phyloP scores from a whole-genome alignment of 192 early-diverging fungal genomes.

The Coemansia sp. region DNA sequence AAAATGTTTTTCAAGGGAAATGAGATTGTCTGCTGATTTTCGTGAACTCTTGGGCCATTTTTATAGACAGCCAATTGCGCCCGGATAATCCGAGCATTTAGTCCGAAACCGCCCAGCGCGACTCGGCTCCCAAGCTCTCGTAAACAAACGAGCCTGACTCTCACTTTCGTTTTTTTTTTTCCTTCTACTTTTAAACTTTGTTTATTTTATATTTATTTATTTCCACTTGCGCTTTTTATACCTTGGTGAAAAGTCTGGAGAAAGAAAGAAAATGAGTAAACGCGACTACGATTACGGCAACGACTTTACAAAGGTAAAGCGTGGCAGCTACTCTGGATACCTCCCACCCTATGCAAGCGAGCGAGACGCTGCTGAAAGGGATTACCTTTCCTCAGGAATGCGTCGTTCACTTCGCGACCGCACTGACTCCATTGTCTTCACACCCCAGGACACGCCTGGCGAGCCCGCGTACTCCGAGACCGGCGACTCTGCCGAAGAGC shows the following conservation, averaged over 20 bases:
- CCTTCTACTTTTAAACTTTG: background rate
- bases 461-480: constrained; percentile 36
- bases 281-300: constrained; percentile 40
- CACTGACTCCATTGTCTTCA: constrained; percentile 37
- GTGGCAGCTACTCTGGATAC: constrained; percentile 14
- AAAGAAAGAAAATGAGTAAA: constrained; percentile 19
- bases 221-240: background rate
- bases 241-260: background rate
- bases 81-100: too few relatives aligned
- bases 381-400: constrained; percentile 12
- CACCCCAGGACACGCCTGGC: constrained; percentile 35
- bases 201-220: constrained; percentile 3
- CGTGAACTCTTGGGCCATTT: too few relatives aligned
- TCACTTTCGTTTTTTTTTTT: background rate
- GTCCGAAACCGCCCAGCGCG: too few relatives aligned
- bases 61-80: too few relatives aligned
- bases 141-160: background rate
- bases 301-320: constrained; percentile 38
- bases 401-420: constrained; percentile 32
- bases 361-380: constrained; percentile 16
- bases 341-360: constrained; percentile 11
- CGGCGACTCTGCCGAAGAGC: constrained; percentile 36
- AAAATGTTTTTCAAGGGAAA: background rate
- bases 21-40: background rate
- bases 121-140: too few relatives aligned